Evolutionary conservation across 2,329 filamentous ascomycete genomes (phyloP).

Genomic region (Fusarium foetens): DNA sequence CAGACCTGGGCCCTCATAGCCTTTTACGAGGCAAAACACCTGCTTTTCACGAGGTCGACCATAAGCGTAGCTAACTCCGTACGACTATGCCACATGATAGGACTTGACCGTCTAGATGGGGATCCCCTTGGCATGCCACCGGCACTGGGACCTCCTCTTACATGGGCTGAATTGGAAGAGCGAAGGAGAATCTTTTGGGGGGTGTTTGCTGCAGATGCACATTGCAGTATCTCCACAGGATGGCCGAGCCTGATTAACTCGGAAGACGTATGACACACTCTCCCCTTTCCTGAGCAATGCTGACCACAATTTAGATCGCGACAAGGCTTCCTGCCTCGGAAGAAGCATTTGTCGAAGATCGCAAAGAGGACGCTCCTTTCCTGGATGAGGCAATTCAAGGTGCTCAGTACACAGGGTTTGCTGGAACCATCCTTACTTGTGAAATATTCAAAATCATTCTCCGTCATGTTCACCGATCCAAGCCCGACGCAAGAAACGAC

Average conservation of each 20-base stretch:
- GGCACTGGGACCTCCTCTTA: constrained; percentile 75
- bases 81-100: constrained; percentile 84
- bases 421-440: constrained; percentile 76
- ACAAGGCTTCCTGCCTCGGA: constrained; percentile 86
- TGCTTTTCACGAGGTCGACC: constrained; percentile 87
- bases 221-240: constrained; percentile 87
- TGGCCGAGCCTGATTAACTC: constrained; percentile 88
- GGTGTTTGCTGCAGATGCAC: constrained; percentile 82
- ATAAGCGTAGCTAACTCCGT: constrained; percentile 79
- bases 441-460: constrained; percentile 85
- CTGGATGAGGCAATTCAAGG: constrained; percentile 73
- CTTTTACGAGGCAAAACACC: constrained; percentile 83
- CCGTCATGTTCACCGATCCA: constrained; percentile 79
- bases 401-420: constrained; percentile 74
- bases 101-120: constrained; percentile 80
- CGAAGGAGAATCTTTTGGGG: constrained; percentile 88
- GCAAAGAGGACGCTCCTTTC: constrained; percentile 69
- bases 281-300: neutral
- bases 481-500: constrained; percentile 74
- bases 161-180: constrained; percentile 83
- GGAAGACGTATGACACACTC: constrained; percentile 62
- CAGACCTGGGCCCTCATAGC: constrained; percentile 82
- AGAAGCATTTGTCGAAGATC: constrained; percentile 76
- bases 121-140: constrained; percentile 74
- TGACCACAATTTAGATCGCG: constrained; percentile 61